Evolutionary conservation across 495 filamentous ascomycete species (phyloP).

Genomic region (Podospora didyma): DNA sequence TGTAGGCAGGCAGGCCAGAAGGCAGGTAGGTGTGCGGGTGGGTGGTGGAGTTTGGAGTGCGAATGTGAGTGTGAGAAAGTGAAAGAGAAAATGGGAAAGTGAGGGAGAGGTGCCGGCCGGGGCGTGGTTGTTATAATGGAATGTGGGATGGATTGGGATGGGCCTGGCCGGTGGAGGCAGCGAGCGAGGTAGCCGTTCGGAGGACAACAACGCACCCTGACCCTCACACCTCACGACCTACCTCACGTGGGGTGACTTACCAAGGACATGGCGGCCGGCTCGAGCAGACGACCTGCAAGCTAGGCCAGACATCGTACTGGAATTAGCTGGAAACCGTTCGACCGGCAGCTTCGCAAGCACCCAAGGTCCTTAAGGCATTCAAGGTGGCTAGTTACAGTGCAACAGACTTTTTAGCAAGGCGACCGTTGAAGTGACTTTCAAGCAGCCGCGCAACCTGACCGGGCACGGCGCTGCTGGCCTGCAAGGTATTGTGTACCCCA

Average conservation of each 20-base stretch:
- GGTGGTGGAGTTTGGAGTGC: no score
- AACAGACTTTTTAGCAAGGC: background rate
- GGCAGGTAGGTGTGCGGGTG: no score
- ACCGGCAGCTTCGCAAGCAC: background rate
- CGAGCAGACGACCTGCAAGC: background rate
- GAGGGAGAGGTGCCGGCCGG: background rate
- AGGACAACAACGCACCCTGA: constrained; percentile 9
- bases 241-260: constrained; percentile 13
- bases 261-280: background rate
- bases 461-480: background rate
- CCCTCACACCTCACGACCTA: no score
- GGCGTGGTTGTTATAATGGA: constrained; percentile 10
- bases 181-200: background rate
- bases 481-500: background rate
- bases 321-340: constrained; percentile 30
- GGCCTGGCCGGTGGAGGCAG: constrained; percentile 18
- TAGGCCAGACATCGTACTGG: constrained; percentile 9
- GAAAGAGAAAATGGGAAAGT: constrained; percentile 8
- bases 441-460: background rate
- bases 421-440: background rate
- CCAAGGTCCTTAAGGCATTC: background rate
- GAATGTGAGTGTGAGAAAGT: constrained; percentile 1
- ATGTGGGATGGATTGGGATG: background rate
- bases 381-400: background rate
- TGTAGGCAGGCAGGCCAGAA: no score